phyloP scores from a whole-genome alignment of 768 basidiomycete species.

The Termitomyces sp. region DNA sequence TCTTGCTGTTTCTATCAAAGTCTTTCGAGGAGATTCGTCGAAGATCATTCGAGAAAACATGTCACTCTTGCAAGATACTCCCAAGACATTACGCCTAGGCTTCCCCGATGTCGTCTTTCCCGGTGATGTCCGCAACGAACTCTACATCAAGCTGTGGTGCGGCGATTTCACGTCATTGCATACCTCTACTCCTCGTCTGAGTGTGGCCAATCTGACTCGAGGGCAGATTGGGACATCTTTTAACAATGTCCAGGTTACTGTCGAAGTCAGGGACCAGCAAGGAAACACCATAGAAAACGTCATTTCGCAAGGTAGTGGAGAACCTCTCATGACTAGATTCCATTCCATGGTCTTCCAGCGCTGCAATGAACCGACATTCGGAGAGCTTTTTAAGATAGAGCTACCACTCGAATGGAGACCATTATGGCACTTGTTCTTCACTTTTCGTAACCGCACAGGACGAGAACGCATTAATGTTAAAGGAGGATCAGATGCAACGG shows the following conservation, averaged over 20 bases:
- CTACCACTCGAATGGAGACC: conserved; percentile 64
- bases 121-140: conserved; percentile 86
- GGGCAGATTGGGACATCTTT: conserved; percentile 45
- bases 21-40: conserved; percentile 77
- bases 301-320: conserved; percentile 82
- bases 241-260: conserved; percentile 81
- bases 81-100: conserved; percentile 81
- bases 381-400: conserved; percentile 87
- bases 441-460: conserved; percentile 72
- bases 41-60: conserved; percentile 81
- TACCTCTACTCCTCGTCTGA: conserved; percentile 43
- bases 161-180: conserved; percentile 73
- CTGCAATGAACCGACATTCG: conserved; percentile 86
- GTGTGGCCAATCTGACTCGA: conserved; percentile 58
- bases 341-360: conserved; percentile 89
- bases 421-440: conserved; percentile 91
- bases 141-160: conserved; percentile 95
- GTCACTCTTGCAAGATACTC: conserved; percentile 73
- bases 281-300: conserved; percentile 66
- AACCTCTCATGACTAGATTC: conserved; percentile 74
- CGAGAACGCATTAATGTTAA: conserved; percentile 39
- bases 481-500: conserved; percentile 35
- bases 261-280: conserved; percentile 77
- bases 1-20: conserved; percentile 78
- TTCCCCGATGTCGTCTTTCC: conserved; percentile 97